Conservation (phyloP, 441 rosid species). For the Jatropha multifida region DNA sequence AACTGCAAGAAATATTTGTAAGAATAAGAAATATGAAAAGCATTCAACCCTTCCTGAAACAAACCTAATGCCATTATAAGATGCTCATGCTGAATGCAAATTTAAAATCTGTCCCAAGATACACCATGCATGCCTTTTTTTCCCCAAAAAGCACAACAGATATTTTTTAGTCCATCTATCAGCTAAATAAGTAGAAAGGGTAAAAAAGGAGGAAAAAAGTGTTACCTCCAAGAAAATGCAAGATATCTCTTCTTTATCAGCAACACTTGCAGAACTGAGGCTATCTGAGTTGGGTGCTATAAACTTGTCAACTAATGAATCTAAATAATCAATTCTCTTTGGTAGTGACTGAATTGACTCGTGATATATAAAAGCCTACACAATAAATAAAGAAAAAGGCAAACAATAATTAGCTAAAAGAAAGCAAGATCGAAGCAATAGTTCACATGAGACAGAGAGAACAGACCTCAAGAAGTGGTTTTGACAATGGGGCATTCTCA, state of each 20-base stretch:
- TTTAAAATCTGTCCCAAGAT: neutral
- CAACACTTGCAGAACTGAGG: slow-evolving; percentile 42
- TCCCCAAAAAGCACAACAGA: too few relatives aligned
- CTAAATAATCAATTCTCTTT: slow-evolving; percentile 71
- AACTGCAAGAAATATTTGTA: slow-evolving; percentile 52
- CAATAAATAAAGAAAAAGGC: slow-evolving; percentile 2
- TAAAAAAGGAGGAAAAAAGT: neutral
- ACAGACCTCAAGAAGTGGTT: slow-evolving; percentile 74
- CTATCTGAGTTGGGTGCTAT: slow-evolving; percentile 55
- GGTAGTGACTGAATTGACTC: slow-evolving; percentile 73
- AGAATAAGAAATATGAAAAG: neutral
- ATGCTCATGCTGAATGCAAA: neutral
- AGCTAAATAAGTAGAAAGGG: neutral
- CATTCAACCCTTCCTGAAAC: neutral
- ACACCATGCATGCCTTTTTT: too few relatives aligned
- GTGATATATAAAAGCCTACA: slow-evolving; percentile 64
- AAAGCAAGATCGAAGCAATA: neutral
- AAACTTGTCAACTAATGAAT: slow-evolving; percentile 68
- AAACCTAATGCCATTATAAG: neutral
- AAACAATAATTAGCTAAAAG: slow-evolving; percentile 8
- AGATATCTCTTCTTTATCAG: slow-evolving; percentile 89
- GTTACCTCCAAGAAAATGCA: slow-evolving; percentile 85
- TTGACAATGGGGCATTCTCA: slow-evolving; percentile 75
- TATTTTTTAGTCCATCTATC: neutral
- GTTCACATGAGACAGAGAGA: neutral